These are phyloP conservation scores for Aspergillaceae sp. DNA, from an alignment of 2,329 filamentous ascomycete genomes.

Conservation along the genomic window DNA sequence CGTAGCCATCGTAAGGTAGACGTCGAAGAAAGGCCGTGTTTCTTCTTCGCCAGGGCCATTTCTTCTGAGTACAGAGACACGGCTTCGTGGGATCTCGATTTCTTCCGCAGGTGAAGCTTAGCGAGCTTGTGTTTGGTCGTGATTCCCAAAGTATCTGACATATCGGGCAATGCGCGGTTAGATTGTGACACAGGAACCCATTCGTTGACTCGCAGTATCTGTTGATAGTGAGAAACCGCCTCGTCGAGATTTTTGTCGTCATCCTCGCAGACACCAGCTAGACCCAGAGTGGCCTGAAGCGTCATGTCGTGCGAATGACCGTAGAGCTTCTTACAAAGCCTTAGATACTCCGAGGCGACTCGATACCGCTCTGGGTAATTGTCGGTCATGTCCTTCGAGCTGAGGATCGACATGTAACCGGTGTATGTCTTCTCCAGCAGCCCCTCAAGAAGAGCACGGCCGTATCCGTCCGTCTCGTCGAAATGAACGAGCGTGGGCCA, in stretches of 20 bases:
- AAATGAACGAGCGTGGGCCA: constrained; percentile 42
- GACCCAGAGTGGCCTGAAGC: constrained; percentile 29
- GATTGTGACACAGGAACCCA: constrained; percentile 25
- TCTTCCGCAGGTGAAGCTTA: constrained; percentile 39
- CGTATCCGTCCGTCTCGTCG: constrained; percentile 33
- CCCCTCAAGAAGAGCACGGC: constrained; percentile 27
- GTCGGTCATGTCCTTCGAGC: constrained; percentile 32
- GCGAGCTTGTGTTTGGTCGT: constrained; percentile 45
- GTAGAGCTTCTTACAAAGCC: constrained; percentile 36
- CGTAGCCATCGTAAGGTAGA: constrained; percentile 38
- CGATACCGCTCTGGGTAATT: constrained; percentile 40
- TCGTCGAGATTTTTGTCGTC: constrained; percentile 38
- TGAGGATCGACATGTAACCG: constrained; percentile 42
- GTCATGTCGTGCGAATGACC: constrained; percentile 28
- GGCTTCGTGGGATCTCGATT: constrained; percentile 30
- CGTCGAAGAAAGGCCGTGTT: constrained; percentile 40
- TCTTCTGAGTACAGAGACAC: constrained; percentile 35
- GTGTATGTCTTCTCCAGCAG: constrained; percentile 40
- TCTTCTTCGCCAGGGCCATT: constrained; percentile 36
- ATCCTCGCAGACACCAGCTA: constrained; percentile 42
- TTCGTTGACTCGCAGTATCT: constrained; percentile 36
- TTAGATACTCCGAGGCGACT: constrained; percentile 42
- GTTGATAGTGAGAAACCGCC: constrained; percentile 39
- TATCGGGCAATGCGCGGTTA: constrained; percentile 21
- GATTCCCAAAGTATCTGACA: constrained; percentile 31